Percentiles rank a stretch among this genome's conserved stretches.
These are phyloP conservation scores for Colletotrichum phormii DNA, from an alignment of 2,329 filamentous ascomycete species.

Conservation along the genomic window DNA sequence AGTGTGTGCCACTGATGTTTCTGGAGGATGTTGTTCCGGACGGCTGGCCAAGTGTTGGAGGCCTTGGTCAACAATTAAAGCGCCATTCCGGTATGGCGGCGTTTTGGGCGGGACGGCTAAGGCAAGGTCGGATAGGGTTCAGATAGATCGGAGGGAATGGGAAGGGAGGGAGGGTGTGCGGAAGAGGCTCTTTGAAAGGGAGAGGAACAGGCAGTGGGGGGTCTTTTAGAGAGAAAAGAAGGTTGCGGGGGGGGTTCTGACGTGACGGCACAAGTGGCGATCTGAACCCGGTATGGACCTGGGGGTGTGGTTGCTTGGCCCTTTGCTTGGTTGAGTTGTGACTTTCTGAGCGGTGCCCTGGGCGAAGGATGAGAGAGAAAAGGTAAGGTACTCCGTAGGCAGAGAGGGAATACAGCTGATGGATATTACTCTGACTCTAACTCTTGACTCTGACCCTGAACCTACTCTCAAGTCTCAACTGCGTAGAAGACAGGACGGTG, in stretches of 20 bases:
- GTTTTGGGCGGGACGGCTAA: slow-evolving; percentile 16
- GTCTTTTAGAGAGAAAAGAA: slow-evolving; percentile 36
- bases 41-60: slow-evolving; percentile 34
- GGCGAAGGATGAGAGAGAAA: not conserved
- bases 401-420: not conserved
- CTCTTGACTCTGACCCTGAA: not conserved
- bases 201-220: slow-evolving; percentile 32
- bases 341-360: not conserved
- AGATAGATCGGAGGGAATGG: slow-evolving; percentile 31
- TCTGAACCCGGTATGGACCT: slow-evolving; percentile 29
- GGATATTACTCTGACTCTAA: not conserved
- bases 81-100: slow-evolving; percentile 26
- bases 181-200: slow-evolving; percentile 32
- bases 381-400: not conserved
- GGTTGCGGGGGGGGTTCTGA: slow-evolving; percentile 36
- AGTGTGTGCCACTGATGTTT: slow-evolving; percentile 22
- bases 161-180: slow-evolving; percentile 32
- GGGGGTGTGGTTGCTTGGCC: not conserved
- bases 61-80: slow-evolving; percentile 28
- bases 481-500: not conserved
- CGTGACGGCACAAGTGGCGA: slow-evolving; percentile 36
- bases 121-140: slow-evolving; percentile 28
- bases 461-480: not conserved
- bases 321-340: not conserved
- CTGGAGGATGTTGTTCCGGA: slow-evolving; percentile 30